A percentile compares a stretch with the other conserved stretches of the same genome.
Evolutionary conservation across 2,329 filamentous ascomycete species (phyloP).

Genomic region (Hawksworthiomyces lignivorus): DNA sequence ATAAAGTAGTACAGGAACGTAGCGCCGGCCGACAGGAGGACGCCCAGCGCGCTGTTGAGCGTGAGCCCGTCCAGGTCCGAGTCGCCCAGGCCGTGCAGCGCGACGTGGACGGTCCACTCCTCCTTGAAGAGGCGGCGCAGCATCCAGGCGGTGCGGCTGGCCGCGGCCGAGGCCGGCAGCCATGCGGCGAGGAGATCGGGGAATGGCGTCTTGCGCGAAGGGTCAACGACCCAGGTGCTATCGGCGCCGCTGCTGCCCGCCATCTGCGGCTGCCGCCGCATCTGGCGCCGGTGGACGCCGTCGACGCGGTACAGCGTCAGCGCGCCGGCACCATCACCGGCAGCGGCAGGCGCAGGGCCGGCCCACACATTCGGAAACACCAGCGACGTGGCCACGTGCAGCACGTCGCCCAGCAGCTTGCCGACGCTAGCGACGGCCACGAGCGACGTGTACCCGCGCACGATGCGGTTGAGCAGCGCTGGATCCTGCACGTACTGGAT

Average conservation of each 20-base stretch:
- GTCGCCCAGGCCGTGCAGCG: constrained; percentile 42
- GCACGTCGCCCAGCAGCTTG: constrained; percentile 63
- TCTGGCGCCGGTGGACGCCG: constrained; percentile 30
- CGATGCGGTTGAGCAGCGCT: constrained; percentile 69
- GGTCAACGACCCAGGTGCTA: constrained; percentile 18
- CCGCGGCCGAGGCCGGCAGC: constrained; percentile 18
- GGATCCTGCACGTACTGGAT: constrained; percentile 86
- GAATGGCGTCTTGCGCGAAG: constrained; percentile 29
- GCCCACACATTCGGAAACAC: constrained; percentile 68
- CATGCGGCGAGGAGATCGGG: constrained; percentile 29
- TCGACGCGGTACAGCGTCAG: constrained; percentile 43
- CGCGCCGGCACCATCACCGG: too few species aligned
- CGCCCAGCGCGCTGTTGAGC: constrained; percentile 49
- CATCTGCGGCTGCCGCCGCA: constrained; percentile 12
- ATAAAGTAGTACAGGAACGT: constrained; percentile 62
- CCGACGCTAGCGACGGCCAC: constrained; percentile 72
- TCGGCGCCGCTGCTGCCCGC: not conserved
- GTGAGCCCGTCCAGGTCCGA: constrained; percentile 41
- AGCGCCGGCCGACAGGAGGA: constrained; percentile 45
- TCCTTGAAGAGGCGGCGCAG: constrained; percentile 41
- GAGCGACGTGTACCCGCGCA: constrained; percentile 75
- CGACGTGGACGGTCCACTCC: constrained; percentile 43
- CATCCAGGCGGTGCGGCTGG: constrained; percentile 36
- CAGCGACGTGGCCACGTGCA: constrained; percentile 58
- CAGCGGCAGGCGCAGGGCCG: constrained; percentile 27